Evolutionary conservation across 2,329 filamentous ascomycete genomes (phyloP), one percentile per base, ranked within the genome.

Genomic region (Coleophoma crateriformis): DNA sequence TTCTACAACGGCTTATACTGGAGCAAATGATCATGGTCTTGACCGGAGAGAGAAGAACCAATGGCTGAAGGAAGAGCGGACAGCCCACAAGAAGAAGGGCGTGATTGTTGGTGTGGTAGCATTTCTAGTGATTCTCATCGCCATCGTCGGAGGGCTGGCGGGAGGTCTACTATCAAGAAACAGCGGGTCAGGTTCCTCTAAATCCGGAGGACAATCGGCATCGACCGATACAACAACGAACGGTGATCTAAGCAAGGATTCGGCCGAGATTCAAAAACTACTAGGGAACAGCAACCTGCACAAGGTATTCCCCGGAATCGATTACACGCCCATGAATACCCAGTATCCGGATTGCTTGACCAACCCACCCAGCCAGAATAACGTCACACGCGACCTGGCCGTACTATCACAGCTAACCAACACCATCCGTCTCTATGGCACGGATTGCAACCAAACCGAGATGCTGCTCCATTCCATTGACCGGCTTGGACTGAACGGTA

Each of bases 361-460:
- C 48, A 79, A 85, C 58, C 88, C 88, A 1, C 87, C 92, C 0
- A 91, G 85, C 33, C 92, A 96, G 65, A 96, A 97, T 71, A 96
- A 97, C 65, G 77, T 97, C 57, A 97, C 94, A 0, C 83, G 89
- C 47, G 92, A 97, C 65, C 74, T 96, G 51, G 92, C 94, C 1
- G 85, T 96, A 10, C 81, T 97, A 46, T 90, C 88, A 12, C 90
- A 96, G 66, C 75, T 97, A 40, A 96, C 90, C 52, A 91, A 95
- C 65, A 85, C 84, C 3, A 80, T 97, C 44, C 85, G 92, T 7
- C 76, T 96, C 1, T 97, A 97, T 66, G 92, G 92, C 45, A 97
- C 90, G 12, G 92, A 97, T 71, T 97, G 92, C 77, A 96, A 96
- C 68, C 92, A 97, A 69, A 97, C 92, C 0, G 81, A 96, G 67